Conservation (phyloP, 495 filamentous ascomycete genomes). For the Xanthoparmelia taractica region DNA sequence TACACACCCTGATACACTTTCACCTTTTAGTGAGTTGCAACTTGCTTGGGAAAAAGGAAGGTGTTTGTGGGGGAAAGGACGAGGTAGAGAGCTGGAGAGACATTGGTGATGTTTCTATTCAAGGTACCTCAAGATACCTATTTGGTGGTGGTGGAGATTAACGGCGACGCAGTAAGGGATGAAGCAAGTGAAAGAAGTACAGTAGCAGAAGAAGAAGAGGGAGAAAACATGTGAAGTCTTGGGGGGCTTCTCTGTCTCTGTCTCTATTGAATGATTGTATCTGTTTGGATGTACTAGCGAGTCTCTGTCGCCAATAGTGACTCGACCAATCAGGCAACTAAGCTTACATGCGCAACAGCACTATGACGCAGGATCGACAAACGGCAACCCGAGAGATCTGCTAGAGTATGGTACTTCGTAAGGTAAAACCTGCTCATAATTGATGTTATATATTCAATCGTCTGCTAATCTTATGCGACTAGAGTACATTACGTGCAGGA, state of each 20-base stretch:
- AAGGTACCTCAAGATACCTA: no score
- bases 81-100: background rate
- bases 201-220: background rate
- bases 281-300: background rate
- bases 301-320: no score
- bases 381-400: constrained; percentile 1
- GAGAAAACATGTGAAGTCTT: background rate
- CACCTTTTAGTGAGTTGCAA: background rate
- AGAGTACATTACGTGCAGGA: background rate
- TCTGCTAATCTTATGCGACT: background rate
- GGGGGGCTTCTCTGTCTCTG: no score
- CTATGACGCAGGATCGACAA: constrained; percentile 2
- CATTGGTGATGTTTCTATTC: background rate
- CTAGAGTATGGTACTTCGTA: no score
- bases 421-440: background rate
- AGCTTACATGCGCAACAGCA: background rate
- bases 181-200: background rate
- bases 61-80: background rate
- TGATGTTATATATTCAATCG: background rate
- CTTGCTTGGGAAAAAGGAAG: background rate
- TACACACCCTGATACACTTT: background rate
- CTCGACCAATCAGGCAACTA: no score
- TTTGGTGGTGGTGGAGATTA: background rate
- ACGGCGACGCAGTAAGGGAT: background rate
- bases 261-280: no score